Evolutionary conservation across 73 alveolate species (phyloP), one percentile per base, ranked within the genome.

Genomic region (Paramecium sexaurelia): DNA sequence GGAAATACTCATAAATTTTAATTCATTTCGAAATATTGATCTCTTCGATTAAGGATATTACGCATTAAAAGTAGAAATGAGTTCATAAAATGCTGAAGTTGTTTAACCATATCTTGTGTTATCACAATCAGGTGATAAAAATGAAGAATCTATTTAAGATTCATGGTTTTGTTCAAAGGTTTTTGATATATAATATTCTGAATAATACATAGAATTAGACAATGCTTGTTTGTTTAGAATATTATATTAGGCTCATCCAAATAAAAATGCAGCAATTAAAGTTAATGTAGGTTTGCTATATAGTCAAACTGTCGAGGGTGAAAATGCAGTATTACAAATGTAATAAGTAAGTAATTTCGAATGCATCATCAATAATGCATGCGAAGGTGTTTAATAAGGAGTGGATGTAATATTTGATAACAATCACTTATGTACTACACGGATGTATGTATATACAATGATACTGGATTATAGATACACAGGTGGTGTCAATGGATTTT

Each of bases 31-130:
- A 32, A 91, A 91, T 86, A 84, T 91, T 0, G 95, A 91, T 55
- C 75, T 91, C 5, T 91, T 45, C 56, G 94, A 91, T n/a, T 68
- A 91, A 55, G 95, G 95, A n/a, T 73, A 39, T 55, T 91, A 91
- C 24, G 73, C 90, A 19, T 22, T 78, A 8, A 78, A 33, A 43
- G 73, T 78, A 15, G 36, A 45, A 17, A 20, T 78, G 32, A 45
- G 40, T 8, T 19, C 45, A 10, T 5, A 78, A 19, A 39, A 45
- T 19, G 26, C 68, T 3, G 90, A 78, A 78, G 55, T 41, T 40
- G 90, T 40, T 7, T 40, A 39, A 13, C 40, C 47, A 4, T 78
- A 71, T 35, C 55, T 71, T 22, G 24, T 29, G 17, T 41, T 41
- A 37, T 29, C 43, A 26, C 13, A 37, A 78, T 17, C 67, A 2